phyloP scores from a whole-genome alignment of 192 early-diverging fungal genomes.

The Backusella liffmaniae region DNA sequence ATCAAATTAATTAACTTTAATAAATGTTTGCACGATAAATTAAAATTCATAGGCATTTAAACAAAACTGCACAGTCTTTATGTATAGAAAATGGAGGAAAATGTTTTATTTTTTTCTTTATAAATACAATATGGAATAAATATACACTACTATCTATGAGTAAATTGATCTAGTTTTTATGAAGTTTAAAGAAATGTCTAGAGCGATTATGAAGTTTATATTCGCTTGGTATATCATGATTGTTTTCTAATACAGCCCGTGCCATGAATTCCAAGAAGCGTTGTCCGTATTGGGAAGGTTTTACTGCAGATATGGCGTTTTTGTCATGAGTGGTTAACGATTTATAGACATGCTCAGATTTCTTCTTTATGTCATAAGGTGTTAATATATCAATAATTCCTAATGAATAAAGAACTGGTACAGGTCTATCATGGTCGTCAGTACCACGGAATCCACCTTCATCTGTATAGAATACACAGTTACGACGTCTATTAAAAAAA shows the following conservation, averaged over 20 bases:
- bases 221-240: conserved; percentile 45
- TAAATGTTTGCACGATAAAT: not conserved
- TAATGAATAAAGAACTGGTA: conserved; percentile 85
- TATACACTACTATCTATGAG: not conserved
- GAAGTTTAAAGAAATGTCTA: not conserved
- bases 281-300: conserved; percentile 83
- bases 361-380: conserved; percentile 89
- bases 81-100: not conserved
- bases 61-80: not conserved
- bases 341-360: conserved; percentile 89
- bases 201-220: conserved; percentile 4
- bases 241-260: conserved; percentile 49
- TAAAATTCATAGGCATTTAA: not conserved
- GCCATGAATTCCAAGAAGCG: conserved; percentile 93
- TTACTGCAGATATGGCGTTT: conserved; percentile 80
- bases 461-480: conserved; percentile 88
- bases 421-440: conserved; percentile 66
- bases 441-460: conserved; percentile 88
- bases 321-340: conserved; percentile 68
- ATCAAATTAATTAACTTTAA: no score
- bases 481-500: conserved; percentile 48
- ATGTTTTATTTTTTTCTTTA: not conserved
- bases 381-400: conserved; percentile 99
- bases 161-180: not conserved
- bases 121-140: conserved; percentile 4